Percentiles rank a stretch among this genome's conserved stretches.
phyloP scores from a whole-genome alignment of 495 filamentous ascomycete genomes.

The Hapsidospora chrysogenum region DNA sequence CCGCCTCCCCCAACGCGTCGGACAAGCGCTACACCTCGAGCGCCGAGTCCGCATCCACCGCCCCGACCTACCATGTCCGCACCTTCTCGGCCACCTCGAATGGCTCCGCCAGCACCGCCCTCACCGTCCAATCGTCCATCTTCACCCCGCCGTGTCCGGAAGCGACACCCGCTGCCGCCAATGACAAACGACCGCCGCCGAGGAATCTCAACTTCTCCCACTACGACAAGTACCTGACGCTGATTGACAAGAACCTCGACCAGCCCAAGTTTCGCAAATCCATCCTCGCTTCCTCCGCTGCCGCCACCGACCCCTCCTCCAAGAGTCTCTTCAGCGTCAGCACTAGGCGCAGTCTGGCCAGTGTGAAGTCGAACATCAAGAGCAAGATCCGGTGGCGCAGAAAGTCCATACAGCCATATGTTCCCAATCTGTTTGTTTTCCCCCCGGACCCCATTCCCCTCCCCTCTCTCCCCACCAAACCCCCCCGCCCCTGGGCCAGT shows the following conservation, averaged over 20 bases:
- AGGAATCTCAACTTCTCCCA: conserved; percentile 28
- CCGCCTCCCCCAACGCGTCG: conserved; percentile 12
- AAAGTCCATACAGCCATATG: conserved; percentile 4
- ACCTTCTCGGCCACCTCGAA: conserved; percentile 19
- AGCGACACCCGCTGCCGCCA: conserved; percentile 1
- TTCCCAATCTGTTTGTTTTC: conserved; percentile 6
- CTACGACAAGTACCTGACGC: conserved; percentile 34
- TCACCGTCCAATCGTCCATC: conserved; percentile 18
- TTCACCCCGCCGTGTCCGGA: conserved; percentile 5
- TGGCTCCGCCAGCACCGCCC: conserved; percentile 13
- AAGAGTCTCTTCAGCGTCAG: conserved; percentile 15
- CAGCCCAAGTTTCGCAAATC: conserved; percentile 16
- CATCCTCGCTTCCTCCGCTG: too few relatives aligned
- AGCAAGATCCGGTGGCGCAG: conserved; percentile 18
- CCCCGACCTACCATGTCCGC: conserved; percentile 12
- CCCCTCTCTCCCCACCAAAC: too few relatives aligned
- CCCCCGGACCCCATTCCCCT: background rate
- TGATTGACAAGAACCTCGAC: conserved; percentile 20
- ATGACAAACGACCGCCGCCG: conserved; percentile 10
- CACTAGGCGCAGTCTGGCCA: conserved; percentile 21
- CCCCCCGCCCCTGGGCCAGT: too few relatives aligned
- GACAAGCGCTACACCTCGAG: conserved; percentile 11
- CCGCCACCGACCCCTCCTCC: conserved; percentile 8
- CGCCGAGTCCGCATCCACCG: conserved; percentile 18
- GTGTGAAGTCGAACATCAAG: conserved; percentile 23